phyloP scores from a whole-genome alignment of 371 early-diverging fungal species.

The Apophysomyces sp. region DNA sequence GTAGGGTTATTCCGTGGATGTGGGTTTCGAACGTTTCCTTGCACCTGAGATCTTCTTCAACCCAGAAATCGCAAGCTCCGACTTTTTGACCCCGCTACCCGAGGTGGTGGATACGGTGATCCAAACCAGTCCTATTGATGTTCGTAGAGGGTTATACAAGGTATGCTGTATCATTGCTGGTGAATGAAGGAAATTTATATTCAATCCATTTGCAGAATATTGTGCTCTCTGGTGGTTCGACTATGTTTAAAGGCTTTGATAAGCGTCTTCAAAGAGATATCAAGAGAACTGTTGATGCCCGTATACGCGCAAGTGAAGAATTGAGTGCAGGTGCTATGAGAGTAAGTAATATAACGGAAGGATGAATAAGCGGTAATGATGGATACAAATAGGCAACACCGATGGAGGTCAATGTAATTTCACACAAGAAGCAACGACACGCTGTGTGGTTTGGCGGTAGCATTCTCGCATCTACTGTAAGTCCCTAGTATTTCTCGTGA shows the following conservation, averaged over 20 bases:
- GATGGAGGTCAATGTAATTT: constrained; percentile 95
- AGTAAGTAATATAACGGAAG: constrained; percentile 19
- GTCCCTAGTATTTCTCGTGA: constrained; percentile 7
- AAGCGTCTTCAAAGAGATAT: constrained; percentile 95
- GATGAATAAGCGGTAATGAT: background rate
- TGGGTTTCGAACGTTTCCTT: constrained; percentile 97
- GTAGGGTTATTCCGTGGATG: constrained; percentile 88
- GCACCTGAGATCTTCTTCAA: constrained; percentile 99
- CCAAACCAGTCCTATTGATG: constrained; percentile 96
- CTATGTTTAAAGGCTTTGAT: constrained; percentile 97
- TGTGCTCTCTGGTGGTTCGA: constrained; percentile 97
- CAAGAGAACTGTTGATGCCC: constrained; percentile 83
- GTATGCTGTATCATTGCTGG: constrained; percentile 24
- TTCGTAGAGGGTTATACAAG: constrained; percentile 94
- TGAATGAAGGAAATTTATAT: background rate
- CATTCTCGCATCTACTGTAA: constrained; percentile 88
- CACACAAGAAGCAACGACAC: constrained; percentile 97
- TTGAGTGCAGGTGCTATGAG: constrained; percentile 69
- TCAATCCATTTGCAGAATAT: constrained; percentile 70
- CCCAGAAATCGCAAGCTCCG: constrained; percentile 96
- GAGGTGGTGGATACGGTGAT: constrained; percentile 95
- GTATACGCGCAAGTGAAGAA: constrained; percentile 73
- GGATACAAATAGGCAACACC: constrained; percentile 61
- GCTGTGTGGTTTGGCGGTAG: constrained; percentile 99
- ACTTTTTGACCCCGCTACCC: constrained; percentile 94